Evolutionary conservation across 805 yeast genomes (phyloP), one percentile per base, ranked within the genome.

Genomic region (Monosporozyma servazzii): DNA sequence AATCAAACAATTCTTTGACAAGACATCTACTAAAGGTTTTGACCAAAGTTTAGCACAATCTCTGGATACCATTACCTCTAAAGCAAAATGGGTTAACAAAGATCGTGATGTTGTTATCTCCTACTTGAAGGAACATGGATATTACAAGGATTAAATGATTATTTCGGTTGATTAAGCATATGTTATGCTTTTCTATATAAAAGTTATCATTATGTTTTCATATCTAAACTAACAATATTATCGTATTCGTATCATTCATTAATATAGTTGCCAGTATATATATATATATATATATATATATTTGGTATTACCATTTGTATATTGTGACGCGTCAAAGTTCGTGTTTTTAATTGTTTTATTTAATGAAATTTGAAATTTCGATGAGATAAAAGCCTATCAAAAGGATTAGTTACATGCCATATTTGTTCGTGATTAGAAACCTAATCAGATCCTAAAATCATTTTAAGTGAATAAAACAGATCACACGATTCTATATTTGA

Each of bases 31-130:
- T 51, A 79, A 77, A 59, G 86, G 87, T 40, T 82, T 72, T 63
- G 81, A 81, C 65, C 81, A 80, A 68, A 74, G 78, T 52, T 75
- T 82, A 65, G 82, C 83, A 7, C 86, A 79, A 70, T 66, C 83
- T n/a, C 69, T 82, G 60, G 88, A 83, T 65, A 71, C 76, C 49
- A 74, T 82, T 52, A 72, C 75, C 48, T 66, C 84, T 47, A 82
- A 80, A 66, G 73, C 75, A 49, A 66, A 72, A 49, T 81, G 86
- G 86, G 73, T 81, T 36, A 56, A 68, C 51, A 79, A 86, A 64
- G 88, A 82, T 58, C 64, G 74, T 47, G 68, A 63, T 4, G 71
- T 66, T 13, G 75, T 82, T 49, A 56, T 67, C 41, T 63, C 70
- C 36, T 82, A 84, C 81, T 74, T 82, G 62, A 56, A 64, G 43